Evolutionary conservation across 495 filamentous ascomycete genomes (phyloP), one percentile per base, ranked within the genome.

Genomic region (Aspergillus homomorphus): DNA sequence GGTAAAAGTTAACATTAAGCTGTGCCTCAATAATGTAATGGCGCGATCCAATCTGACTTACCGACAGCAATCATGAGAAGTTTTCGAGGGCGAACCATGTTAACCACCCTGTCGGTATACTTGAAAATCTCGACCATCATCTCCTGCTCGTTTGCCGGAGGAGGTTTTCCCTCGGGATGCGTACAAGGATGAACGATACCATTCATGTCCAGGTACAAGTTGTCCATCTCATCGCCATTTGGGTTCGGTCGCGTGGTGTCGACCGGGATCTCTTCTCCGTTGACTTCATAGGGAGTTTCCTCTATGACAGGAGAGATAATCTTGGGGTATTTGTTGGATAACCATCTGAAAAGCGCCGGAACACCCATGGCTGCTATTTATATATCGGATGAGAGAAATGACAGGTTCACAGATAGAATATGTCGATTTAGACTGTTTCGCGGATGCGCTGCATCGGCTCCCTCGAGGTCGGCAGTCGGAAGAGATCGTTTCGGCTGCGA

Each of bases 151-250:
- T 90, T 92, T 65, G 87, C 88, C 24, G 94, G 94, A 4, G 94
- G 83, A 3, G 94, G 91, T 59, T 82, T 87, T 62, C 97, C 93
- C 73, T 99, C 94, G 2, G 94, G 94, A 74, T 99, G 94, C 5
- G 92, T 96, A 77, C 94, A 99, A 2, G 95, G 95, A 82, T 99
- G 94, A 45, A 99, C 94, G 63, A 99, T 99, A 70, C 94, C 94
- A 77, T 99, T 99, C 94, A 99, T 98, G 68, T 99, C 94, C 53
- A 99, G 84, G 67, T 98, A 99, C 3, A 99, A 80, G 68, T 98
- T 99, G 73, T 99, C 93, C 66, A 93, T 89, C 70, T 98, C 92
- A 73, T 97, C 94, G 72, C 92, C 92, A 76, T 99, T 99, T 6
- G 94, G 94, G 71, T 99, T 99, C 2, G 90, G 85, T 24, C 80